These are phyloP conservation scores for Chlorella sorokiniana DNA, from an alignment of 139 green algal species.

Conservation along the genomic window DNA sequence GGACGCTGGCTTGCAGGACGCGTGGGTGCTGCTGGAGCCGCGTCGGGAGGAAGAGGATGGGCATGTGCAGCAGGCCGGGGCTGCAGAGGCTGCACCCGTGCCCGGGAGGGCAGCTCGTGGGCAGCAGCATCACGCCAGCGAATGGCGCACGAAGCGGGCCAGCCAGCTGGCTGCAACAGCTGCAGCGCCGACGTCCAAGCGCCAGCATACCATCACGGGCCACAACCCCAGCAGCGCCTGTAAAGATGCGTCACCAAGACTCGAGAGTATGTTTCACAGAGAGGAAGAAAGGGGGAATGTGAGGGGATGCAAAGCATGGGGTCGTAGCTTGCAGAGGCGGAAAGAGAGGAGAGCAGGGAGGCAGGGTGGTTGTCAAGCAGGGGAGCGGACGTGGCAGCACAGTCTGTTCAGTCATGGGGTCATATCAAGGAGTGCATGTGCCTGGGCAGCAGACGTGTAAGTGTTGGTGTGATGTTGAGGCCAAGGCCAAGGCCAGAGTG, in stretches of 20 bases:
- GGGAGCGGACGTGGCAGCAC: not conserved
- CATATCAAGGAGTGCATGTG: not conserved
- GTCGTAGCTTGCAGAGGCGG: not conserved
- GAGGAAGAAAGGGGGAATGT: not conserved
- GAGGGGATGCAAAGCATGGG: not conserved
- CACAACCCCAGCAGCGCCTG: too few species aligned
- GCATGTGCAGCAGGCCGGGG: not conserved
- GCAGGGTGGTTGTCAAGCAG: not conserved
- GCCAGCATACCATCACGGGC: not conserved
- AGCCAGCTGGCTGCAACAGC: not conserved
- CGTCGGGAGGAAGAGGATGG: not conserved
- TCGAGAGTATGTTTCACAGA: too few species aligned
- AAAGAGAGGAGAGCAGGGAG: not conserved
- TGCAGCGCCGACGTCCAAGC: not conserved
- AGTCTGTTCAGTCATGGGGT: not conserved
- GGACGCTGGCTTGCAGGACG: slow-evolving; percentile 31
- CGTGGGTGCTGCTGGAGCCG: slow-evolving; percentile 43
- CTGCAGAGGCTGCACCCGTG: not conserved
- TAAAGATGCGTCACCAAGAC: too few species aligned
- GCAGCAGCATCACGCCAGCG: not conserved
- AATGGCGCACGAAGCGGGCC: slow-evolving; percentile 20
- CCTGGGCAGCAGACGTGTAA: too few species aligned
- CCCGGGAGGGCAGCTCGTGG: not conserved
- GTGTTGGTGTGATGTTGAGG: too few species aligned
- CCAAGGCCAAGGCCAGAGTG: too few species aligned